These are phyloP conservation scores for Urtica urens DNA, from an alignment of 306 rosid species.

Conservation along the genomic window DNA sequence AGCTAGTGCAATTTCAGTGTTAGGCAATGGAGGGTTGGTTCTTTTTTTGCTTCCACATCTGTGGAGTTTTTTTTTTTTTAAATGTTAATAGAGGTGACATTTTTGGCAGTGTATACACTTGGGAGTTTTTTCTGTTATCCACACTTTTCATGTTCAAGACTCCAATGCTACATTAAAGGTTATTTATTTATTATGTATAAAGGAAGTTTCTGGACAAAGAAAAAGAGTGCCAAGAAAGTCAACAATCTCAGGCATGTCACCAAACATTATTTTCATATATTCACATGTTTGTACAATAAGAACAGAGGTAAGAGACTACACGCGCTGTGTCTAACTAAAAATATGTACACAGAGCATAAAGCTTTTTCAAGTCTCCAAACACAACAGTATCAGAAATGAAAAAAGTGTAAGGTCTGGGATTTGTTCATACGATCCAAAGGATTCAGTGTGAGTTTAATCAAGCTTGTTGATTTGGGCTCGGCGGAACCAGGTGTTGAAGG, in stretches of 20 bases:
- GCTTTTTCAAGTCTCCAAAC: constrained; percentile 13
- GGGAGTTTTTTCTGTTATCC: background rate
- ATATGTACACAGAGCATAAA: constrained; percentile 16
- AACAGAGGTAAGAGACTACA: no score
- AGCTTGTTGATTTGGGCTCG: constrained; percentile 42
- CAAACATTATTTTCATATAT: no score
- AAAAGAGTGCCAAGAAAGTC: no score
- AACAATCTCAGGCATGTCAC: no score
- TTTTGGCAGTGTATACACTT: constrained; percentile 2
- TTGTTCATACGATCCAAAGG: background rate
- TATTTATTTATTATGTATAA: no score
- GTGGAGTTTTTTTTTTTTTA: background rate
- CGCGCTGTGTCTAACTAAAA: no score
- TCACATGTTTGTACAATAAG: no score
- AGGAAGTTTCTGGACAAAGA: no score
- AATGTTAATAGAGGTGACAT: constrained; percentile 3
- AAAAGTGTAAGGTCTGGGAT: background rate
- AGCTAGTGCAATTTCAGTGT: background rate
- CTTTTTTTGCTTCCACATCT: constrained; percentile 1
- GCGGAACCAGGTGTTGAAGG: constrained; percentile 92
- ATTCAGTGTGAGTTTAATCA: constrained; percentile 6
- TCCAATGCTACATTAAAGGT: no score
- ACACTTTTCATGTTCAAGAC: background rate
- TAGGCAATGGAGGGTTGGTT: background rate
- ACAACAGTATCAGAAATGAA: constrained; percentile 10